phyloP scores from a whole-genome alignment of 2,329 filamentous ascomycete species.

The Arthrinium puccinioides region DNA sequence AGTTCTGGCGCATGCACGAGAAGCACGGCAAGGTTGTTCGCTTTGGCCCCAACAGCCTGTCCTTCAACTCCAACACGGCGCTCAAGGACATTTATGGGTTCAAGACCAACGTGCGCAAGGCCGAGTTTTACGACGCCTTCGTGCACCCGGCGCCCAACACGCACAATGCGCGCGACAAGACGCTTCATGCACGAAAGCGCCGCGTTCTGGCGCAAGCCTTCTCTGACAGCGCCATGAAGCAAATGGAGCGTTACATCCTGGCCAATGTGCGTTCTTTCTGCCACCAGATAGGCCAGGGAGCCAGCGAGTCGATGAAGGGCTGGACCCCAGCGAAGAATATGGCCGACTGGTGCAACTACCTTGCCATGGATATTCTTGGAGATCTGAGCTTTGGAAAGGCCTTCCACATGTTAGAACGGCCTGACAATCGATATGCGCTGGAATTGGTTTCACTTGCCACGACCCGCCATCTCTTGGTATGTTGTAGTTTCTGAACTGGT shows the following conservation, averaged over 20 bases:
- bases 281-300: constrained; percentile 40
- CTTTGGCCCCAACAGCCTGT: constrained; percentile 70
- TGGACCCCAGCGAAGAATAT: constrained; percentile 56
- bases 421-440: constrained; percentile 59
- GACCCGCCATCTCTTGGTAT: constrained; percentile 60
- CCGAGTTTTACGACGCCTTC: constrained; percentile 68
- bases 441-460: constrained; percentile 61
- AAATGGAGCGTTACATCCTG: constrained; percentile 62
- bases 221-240: constrained; percentile 56
- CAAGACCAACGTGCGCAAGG: constrained; percentile 56
- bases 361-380: constrained; percentile 56
- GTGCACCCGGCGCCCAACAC: constrained; percentile 65
- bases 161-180: constrained; percentile 64
- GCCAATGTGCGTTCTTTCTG: constrained; percentile 62
- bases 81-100: constrained; percentile 62
- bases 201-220: constrained; percentile 68
- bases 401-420: constrained; percentile 52
- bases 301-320: constrained; percentile 38
- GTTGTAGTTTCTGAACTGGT: constrained; percentile 17
- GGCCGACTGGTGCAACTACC: constrained; percentile 55
- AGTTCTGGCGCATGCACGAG: constrained; percentile 63
- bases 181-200: constrained; percentile 62
- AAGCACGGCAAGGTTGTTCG: constrained; percentile 69
- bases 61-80: constrained; percentile 65
- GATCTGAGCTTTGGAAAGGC: constrained; percentile 56